These are phyloP conservation scores for Orobanche coerulescens DNA, from an alignment of 257 asterid species.

Conservation along the genomic window DNA sequence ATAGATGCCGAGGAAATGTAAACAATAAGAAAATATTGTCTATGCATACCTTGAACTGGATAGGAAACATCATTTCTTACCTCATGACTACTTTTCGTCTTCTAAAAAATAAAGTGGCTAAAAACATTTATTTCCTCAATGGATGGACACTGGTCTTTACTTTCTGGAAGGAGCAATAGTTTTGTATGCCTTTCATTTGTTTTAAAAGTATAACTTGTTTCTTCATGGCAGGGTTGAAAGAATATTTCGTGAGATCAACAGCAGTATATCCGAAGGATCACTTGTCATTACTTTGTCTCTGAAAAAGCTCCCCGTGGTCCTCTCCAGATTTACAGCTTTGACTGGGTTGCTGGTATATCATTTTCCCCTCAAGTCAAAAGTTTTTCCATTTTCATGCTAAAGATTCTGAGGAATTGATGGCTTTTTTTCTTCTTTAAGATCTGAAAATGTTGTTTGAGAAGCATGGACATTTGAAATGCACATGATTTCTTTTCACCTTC, in stretches of 20 bases:
- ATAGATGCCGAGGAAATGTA: too few relatives aligned
- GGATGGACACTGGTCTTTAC: too few relatives aligned
- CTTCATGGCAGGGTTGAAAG: conserved; percentile 76
- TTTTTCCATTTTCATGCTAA: conserved; percentile 17
- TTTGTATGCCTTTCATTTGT: neutral
- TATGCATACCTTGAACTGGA: too few relatives aligned
- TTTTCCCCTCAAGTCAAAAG: conserved; percentile 7
- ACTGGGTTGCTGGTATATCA: conserved; percentile 82
- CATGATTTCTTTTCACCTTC: conserved; percentile 17
- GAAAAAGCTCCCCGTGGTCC: conserved; percentile 75
- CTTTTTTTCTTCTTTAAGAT: conserved; percentile 9
- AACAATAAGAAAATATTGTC: too few relatives aligned
- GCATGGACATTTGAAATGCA: conserved; percentile 10
- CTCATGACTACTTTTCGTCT: too few relatives aligned
- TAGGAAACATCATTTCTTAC: too few relatives aligned
- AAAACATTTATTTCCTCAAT: too few relatives aligned
- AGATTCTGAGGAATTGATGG: conserved; percentile 8
- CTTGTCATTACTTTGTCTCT: conserved; percentile 67
- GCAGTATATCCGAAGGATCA: conserved; percentile 72
- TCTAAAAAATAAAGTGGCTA: too few relatives aligned
- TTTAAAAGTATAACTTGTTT: conserved; percentile 8
- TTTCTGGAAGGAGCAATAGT: conserved; percentile 2
- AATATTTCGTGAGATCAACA: conserved; percentile 85
- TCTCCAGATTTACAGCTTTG: conserved; percentile 83
- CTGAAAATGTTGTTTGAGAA: conserved; percentile 12